A percentile compares a stretch with the other conserved stretches of the same genome.
These are phyloP conservation scores for Purpureocillium takamizusanense DNA, from an alignment of 2,329 filamentous ascomycete species.

Conservation along the genomic window DNA sequence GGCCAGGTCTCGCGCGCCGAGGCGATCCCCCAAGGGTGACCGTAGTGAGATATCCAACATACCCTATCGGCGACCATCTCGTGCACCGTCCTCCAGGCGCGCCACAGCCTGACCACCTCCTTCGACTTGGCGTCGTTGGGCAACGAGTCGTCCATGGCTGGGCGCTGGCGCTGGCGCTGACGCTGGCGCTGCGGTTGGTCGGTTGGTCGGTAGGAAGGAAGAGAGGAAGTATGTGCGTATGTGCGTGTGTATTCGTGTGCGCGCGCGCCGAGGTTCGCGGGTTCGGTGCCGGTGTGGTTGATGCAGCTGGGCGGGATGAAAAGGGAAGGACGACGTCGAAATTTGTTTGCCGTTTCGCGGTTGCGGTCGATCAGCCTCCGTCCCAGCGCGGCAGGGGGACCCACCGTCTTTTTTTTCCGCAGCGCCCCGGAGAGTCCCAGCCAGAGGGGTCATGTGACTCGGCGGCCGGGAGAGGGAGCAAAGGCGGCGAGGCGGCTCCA, in stretches of 20 bases:
- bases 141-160: conserved; percentile 31
- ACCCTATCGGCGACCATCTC: conserved; percentile 93
- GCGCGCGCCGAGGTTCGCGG: not conserved
- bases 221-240: no score
- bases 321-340: no score
- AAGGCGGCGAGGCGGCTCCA: no score
- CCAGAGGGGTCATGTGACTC: conserved; percentile 5
- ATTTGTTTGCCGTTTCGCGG: conserved; percentile 9
- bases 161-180: no score
- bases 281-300: not conserved
- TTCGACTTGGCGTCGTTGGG: conserved; percentile 42
- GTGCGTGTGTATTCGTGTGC: not conserved
- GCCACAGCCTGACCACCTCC: conserved; percentile 68
- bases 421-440: not conserved
- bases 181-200: no score
- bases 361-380: not conserved
- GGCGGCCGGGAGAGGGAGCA: not conserved
- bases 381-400: no score
- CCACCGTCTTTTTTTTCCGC: not conserved
- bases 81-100: conserved; percentile 85
- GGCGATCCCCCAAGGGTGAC: no score
- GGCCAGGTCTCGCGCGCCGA: no score
- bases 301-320: conserved; percentile 1
- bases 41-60: conserved; percentile 30
- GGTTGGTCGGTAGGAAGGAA: no score